phyloP scores from a whole-genome alignment of 441 rosid genomes.

The Dalechampia spathulata region DNA sequence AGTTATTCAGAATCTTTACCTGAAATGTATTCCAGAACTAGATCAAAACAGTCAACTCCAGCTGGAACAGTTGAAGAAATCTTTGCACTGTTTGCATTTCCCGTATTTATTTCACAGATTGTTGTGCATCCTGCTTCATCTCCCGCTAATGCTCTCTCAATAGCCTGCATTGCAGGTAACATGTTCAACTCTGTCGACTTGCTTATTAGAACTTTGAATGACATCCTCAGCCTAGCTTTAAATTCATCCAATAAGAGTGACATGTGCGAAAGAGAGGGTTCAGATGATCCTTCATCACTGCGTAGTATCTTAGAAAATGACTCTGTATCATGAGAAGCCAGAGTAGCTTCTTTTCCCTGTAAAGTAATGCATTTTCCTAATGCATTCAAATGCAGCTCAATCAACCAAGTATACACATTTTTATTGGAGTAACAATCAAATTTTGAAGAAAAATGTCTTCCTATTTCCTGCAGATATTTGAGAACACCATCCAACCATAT shows the following conservation, averaged over 20 bases:
- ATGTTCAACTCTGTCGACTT: slow-evolving; percentile 60
- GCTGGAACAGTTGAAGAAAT: slow-evolving; percentile 72
- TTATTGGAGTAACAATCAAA: slow-evolving; percentile 36
- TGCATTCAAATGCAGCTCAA: slow-evolving; percentile 64
- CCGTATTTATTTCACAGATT: slow-evolving; percentile 45
- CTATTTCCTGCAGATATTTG: slow-evolving; percentile 72
- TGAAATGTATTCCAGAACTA: slow-evolving; percentile 72
- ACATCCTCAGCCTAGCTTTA: slow-evolving; percentile 60
- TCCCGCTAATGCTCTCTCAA: slow-evolving; percentile 81
- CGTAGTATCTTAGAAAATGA: slow-evolving; percentile 46
- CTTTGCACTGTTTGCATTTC: slow-evolving; percentile 53
- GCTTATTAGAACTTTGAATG: slow-evolving; percentile 52
- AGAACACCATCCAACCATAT: slow-evolving; percentile 84
- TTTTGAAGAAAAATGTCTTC: slow-evolving; percentile 38
- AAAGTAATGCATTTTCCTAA: slow-evolving; percentile 77
- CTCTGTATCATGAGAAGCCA: slow-evolving; percentile 66
- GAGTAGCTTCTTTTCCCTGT: slow-evolving; percentile 72
- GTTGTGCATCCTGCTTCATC: slow-evolving; percentile 38
- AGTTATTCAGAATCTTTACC: slow-evolving; percentile 34
- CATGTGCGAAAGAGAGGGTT: slow-evolving; percentile 29
- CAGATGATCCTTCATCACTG: slow-evolving; percentile 26
- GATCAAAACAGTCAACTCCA: slow-evolving; percentile 83
- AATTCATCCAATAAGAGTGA: slow-evolving; percentile 49
- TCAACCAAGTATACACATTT: slow-evolving; percentile 45
- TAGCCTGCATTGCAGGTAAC: slow-evolving; percentile 58